These are phyloP conservation scores for Polysphondylium violaceum DNA, from an alignment of 78 protist species.

Conservation along the genomic window DNA sequence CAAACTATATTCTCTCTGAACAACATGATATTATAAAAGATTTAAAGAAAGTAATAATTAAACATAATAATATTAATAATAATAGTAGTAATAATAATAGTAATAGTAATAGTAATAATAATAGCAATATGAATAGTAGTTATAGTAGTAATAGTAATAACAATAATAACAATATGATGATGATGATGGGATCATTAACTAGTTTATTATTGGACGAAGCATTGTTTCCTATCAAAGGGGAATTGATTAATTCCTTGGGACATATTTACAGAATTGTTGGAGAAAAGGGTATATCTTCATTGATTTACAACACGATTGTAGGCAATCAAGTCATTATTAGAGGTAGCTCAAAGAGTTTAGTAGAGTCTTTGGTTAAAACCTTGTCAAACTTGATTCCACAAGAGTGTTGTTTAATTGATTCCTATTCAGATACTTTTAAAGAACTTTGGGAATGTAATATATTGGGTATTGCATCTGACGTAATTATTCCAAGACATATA, in stretches of 20 bases:
- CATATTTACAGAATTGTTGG: slow-evolving; percentile 36
- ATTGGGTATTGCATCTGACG: slow-evolving; percentile 23
- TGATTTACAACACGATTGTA: slow-evolving; percentile 13
- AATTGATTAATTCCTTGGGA: background rate
- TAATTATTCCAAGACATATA: slow-evolving; percentile 45
- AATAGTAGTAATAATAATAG: background rate
- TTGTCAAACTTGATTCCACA: slow-evolving; percentile 1
- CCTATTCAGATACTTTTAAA: slow-evolving; percentile 39
- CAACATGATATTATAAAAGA: slow-evolving; percentile 15
- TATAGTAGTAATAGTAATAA: slow-evolving; percentile 1
- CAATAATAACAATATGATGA: background rate
- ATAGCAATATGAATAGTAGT: background rate
- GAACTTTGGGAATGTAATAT: slow-evolving; percentile 71
- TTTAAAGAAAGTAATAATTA: slow-evolving; percentile 7
- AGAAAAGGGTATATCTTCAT: slow-evolving; percentile 9
- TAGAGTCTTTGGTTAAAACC: slow-evolving; percentile 3
- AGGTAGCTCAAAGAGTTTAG: slow-evolving; percentile 5
- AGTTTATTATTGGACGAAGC: slow-evolving; percentile 23
- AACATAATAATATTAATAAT: background rate
- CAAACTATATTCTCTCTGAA: slow-evolving; percentile 3
- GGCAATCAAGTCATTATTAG: slow-evolving; percentile 53
- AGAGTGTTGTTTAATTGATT: slow-evolving; percentile 14
- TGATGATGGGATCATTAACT: too few relatives aligned
- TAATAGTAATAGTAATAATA: background rate
- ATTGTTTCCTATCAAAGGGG: slow-evolving; percentile 25